A percentile compares a stretch with the other conserved stretches of the same genome.
Conservation (phyloP, 2,329 filamentous ascomycete genomes). For the Sphaerostilbella broomeana region DNA sequence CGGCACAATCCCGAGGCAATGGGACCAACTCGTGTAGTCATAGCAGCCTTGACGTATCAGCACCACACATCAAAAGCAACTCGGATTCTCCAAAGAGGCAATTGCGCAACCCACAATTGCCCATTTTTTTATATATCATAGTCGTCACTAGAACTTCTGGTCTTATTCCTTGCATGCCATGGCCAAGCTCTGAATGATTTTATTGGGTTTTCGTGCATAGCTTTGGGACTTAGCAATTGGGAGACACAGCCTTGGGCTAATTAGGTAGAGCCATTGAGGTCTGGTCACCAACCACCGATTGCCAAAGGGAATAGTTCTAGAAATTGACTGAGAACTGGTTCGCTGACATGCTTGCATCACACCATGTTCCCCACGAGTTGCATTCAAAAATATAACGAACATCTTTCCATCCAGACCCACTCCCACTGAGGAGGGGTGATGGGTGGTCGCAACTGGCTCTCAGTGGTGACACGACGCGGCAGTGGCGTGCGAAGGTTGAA, state of each 20-base stretch:
- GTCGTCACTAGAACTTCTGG: too few relatives aligned
- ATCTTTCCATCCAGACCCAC: background rate
- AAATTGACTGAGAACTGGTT: slow-evolving; percentile 5
- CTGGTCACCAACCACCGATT: slow-evolving; percentile 5
- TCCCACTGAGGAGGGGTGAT: background rate
- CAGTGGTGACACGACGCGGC: slow-evolving; percentile 13
- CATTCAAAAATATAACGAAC: background rate
- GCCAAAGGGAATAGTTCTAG: slow-evolving; percentile 10
- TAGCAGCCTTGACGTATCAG: too few relatives aligned
- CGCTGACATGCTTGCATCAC: slow-evolving; percentile 7
- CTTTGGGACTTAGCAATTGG: too few relatives aligned
- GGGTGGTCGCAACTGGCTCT: slow-evolving; percentile 9
- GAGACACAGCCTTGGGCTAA: too few relatives aligned
- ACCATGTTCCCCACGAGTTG: slow-evolving; percentile 7
- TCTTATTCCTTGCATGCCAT: too few relatives aligned
- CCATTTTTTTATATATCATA: too few relatives aligned
- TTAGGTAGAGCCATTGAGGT: too few relatives aligned
- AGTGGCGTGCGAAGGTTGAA: slow-evolving; percentile 11
- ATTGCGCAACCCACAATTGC: too few relatives aligned
- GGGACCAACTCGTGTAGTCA: too few relatives aligned
- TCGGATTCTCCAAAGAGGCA: background rate
- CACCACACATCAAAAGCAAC: background rate
- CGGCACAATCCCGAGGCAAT: background rate
- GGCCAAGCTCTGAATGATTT: too few relatives aligned
- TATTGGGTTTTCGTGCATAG: too few relatives aligned